phyloP scores from a whole-genome alignment of 805 yeast genomes.

The Scheffersomyces amazonensis region DNA sequence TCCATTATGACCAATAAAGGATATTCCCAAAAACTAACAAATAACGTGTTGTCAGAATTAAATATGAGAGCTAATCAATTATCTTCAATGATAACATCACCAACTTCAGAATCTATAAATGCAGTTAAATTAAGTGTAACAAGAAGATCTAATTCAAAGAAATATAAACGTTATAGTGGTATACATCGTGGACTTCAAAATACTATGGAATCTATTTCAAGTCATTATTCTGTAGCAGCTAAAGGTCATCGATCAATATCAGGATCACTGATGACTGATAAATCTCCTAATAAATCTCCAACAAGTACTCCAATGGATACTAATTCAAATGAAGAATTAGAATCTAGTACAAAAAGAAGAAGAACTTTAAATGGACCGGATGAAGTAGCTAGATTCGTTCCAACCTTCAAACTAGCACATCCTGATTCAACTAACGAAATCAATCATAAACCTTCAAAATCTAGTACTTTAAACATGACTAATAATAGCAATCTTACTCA shows the following conservation, averaged over 20 bases:
- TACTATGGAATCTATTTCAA: slow-evolving; percentile 48
- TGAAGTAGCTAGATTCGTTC: slow-evolving; percentile 17
- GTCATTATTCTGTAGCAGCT: slow-evolving; percentile 43
- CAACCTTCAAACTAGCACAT: neutral
- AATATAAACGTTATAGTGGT: slow-evolving; percentile 29
- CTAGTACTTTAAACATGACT: no score
- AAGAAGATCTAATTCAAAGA: slow-evolving; percentile 8
- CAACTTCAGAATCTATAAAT: slow-evolving; percentile 1
- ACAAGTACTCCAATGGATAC: neutral
- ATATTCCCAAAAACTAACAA: slow-evolving; percentile 46
- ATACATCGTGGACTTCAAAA: slow-evolving; percentile 32
- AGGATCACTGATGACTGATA: neutral
- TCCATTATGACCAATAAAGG: slow-evolving; percentile 39
- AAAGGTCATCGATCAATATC: neutral
- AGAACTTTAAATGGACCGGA: slow-evolving; percentile 42
- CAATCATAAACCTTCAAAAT: neutral
- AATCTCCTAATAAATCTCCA: neutral
- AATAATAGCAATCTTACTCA: no score
- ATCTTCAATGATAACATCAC: slow-evolving; percentile 10
- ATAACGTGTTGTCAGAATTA: slow-evolving; percentile 44
- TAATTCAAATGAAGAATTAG: neutral
- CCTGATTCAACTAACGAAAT: neutral
- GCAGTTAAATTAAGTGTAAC: slow-evolving; percentile 9
- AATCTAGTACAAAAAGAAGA: slow-evolving; percentile 26
- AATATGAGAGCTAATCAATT: slow-evolving; percentile 40